A percentile compares a stretch with the other conserved stretches of the same genome.
Conservation (phyloP, 805 yeast species). For the Komagataella populi region DNA sequence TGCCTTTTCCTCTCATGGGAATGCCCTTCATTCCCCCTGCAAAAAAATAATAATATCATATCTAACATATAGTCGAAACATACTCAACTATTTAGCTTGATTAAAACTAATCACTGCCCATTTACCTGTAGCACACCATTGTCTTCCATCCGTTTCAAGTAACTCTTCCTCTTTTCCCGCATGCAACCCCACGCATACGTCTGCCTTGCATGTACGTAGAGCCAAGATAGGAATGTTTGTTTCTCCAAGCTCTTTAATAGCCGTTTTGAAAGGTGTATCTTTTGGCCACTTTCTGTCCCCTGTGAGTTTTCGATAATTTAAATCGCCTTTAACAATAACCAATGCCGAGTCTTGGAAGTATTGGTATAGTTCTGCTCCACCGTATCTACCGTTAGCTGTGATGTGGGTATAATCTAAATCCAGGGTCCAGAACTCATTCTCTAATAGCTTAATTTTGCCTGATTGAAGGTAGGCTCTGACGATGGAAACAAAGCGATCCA, state of each 20-base stretch:
- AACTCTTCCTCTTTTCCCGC: constrained; percentile 63
- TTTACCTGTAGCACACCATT: constrained; percentile 84
- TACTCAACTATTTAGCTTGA: constrained; percentile 16
- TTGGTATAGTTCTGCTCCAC: constrained; percentile 48
- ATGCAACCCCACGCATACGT: constrained; percentile 77
- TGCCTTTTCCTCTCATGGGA: constrained; percentile 1
- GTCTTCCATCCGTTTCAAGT: constrained; percentile 39
- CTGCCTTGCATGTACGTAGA: constrained; percentile 92
- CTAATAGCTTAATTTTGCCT: constrained; percentile 37
- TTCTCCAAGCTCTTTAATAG: constrained; percentile 55
- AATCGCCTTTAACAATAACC: constrained; percentile 85
- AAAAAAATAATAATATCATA: neutral
- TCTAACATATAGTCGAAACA: neutral
- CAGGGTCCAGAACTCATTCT: constrained; percentile 80
- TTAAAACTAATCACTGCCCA: constrained; percentile 80
- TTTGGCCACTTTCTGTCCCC: constrained; percentile 86
- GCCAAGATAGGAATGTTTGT: constrained; percentile 56
- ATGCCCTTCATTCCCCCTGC: constrained; percentile 1
- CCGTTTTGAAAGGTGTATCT: constrained; percentile 57
- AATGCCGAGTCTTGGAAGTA: constrained; percentile 53
- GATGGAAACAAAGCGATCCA: constrained; percentile 32
- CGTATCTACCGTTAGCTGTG: constrained; percentile 30
- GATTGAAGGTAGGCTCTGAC: constrained; percentile 26
- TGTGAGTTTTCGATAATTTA: constrained; percentile 87
- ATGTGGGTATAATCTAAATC: constrained; percentile 66